phyloP scores from a whole-genome alignment of 768 basidiomycete genomes.

The Leucocoprinus sp. region DNA sequence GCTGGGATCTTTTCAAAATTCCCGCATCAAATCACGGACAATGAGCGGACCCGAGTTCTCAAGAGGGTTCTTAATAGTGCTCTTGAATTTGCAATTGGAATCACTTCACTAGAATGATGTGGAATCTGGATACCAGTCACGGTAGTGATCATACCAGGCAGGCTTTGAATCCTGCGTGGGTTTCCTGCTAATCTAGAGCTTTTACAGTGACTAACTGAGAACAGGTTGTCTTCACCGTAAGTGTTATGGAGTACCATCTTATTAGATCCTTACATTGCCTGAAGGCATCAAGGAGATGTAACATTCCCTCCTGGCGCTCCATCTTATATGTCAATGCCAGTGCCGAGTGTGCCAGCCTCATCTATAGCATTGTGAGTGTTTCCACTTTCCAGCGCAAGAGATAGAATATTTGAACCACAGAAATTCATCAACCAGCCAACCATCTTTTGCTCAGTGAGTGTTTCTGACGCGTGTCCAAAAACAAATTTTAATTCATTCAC shows the following conservation, averaged over 20 bases:
- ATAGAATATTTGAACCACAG: not conserved
- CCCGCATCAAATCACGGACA: too few species aligned
- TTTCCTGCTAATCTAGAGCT: not conserved
- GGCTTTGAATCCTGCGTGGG: constrained; percentile 24
- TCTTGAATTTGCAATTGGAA: too few species aligned
- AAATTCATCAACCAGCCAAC: not conserved
- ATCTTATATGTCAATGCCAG: constrained; percentile 8
- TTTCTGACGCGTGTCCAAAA: not conserved
- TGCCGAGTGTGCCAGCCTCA: constrained; percentile 8
- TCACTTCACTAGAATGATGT: constrained; percentile 40
- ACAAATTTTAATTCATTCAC: constrained; percentile 5
- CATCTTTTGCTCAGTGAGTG: constrained; percentile 3
- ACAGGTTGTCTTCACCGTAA: constrained; percentile 25
- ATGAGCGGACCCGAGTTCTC: too few species aligned
- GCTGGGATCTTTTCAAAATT: too few species aligned
- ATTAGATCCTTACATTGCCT: not conserved
- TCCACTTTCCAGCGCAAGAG: not conserved
- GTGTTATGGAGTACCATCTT: not conserved
- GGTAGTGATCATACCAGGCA: constrained; percentile 19
- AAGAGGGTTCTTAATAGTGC: too few species aligned
- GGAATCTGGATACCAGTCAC: constrained; percentile 24
- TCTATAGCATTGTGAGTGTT: constrained; percentile 2
- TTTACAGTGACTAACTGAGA: not conserved
- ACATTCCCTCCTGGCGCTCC: constrained; percentile 1
- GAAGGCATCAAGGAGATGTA: not conserved